Evolutionary conservation across 1,284 basidiomycete genomes (phyloP).

Genomic region (Moesziomyces sp.): DNA sequence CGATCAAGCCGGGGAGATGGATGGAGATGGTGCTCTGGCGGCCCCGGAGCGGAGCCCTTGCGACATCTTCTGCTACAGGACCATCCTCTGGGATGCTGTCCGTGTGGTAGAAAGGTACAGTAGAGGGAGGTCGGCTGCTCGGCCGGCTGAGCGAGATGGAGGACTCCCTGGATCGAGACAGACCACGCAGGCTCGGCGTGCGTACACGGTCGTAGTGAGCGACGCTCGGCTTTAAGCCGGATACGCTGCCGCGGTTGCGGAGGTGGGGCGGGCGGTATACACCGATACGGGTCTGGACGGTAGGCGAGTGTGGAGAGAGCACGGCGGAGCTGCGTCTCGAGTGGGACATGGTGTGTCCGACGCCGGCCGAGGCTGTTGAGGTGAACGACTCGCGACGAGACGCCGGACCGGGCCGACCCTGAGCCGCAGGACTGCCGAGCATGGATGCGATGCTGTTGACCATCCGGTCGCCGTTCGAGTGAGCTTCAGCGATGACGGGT

Average conservation of each 20-base stretch:
- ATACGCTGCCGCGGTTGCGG: conserved; percentile 43
- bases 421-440: conserved; percentile 13
- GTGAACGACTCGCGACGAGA: conserved; percentile 48
- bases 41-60: conserved; percentile 17
- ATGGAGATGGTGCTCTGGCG: conserved; percentile 43
- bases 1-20: conserved; percentile 42
- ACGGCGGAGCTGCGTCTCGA: conserved; percentile 43
- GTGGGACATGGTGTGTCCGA: conserved; percentile 44
- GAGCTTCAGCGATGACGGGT: conserved; percentile 25
- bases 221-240: conserved; percentile 48
- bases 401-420: conserved; percentile 22
- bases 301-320: conserved; percentile 39
- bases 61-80: conserved; percentile 11
- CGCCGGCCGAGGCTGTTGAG: conserved; percentile 22
- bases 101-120: conserved; percentile 31
- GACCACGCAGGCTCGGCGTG: conserved; percentile 55
- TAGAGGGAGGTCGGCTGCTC: conserved; percentile 43
- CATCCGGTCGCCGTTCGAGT: conserved; percentile 23
- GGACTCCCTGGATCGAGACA: conserved; percentile 51
- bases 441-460: conserved; percentile 47
- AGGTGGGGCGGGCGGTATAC: conserved; percentile 59
- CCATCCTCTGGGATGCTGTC: conserved; percentile 48
- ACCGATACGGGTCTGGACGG: conserved; percentile 32
- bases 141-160: conserved; percentile 46
- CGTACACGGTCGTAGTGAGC: conserved; percentile 60